Conservation (phyloP, 2,329 filamentous ascomycete genomes). For the Ophiostoma sp. region DNA sequence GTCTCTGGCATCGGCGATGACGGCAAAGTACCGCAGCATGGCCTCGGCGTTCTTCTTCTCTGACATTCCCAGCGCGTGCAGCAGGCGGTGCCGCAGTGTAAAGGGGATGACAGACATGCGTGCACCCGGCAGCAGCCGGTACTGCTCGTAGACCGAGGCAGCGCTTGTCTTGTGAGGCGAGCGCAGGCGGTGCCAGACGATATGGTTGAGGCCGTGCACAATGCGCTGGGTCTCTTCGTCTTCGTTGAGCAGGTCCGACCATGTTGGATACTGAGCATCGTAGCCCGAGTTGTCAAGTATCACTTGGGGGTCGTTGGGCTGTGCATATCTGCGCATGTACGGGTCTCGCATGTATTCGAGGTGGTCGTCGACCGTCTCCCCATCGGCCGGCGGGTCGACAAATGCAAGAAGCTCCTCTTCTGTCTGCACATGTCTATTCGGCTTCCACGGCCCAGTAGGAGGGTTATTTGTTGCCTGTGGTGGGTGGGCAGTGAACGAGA, state of each 20-base stretch:
- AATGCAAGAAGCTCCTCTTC: constrained; percentile 48
- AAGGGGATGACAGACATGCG: constrained; percentile 47
- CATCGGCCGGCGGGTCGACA: constrained; percentile 47
- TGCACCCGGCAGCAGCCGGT: constrained; percentile 47
- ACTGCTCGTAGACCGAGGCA: constrained; percentile 46
- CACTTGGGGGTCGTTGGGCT: constrained; percentile 45
- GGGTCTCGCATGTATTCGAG: constrained; percentile 50
- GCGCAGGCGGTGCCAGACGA: constrained; percentile 40
- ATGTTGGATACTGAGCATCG: constrained; percentile 45
- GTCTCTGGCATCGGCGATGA: constrained; percentile 76
- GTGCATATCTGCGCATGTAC: constrained; percentile 50
- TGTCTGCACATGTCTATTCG: constrained; percentile 22
- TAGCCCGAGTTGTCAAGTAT: constrained; percentile 47
- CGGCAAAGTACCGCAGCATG: constrained; percentile 76
- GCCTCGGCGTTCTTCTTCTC: constrained; percentile 51
- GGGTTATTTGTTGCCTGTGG: not conserved
- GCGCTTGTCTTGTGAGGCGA: constrained; percentile 40
- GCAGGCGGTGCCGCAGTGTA: constrained; percentile 54
- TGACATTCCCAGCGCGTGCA: constrained; percentile 63
- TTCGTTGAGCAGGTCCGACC: constrained; percentile 37
- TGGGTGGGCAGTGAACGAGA: not conserved
- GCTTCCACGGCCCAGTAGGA: constrained; percentile 12
- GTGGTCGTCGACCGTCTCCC: constrained; percentile 48
- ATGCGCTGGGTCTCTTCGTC: constrained; percentile 36
- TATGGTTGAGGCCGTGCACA: constrained; percentile 39